phyloP scores from a whole-genome alignment of 345 rosid genomes.

The Theobroma cacao region DNA sequence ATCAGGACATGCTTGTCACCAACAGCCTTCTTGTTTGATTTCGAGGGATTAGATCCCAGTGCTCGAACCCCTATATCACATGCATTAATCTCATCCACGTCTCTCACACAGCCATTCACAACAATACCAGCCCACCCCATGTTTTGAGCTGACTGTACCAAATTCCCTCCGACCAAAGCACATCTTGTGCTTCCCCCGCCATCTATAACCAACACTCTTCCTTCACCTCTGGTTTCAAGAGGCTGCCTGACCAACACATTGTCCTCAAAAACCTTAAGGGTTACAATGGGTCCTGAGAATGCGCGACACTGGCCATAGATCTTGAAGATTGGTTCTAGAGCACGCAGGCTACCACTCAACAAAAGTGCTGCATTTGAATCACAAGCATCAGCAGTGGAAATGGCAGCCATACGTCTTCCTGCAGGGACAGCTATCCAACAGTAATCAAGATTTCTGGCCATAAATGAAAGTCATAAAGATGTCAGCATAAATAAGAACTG shows the following conservation, averaged over 20 bases:
- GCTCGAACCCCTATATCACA: constrained; percentile 81
- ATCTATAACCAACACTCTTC: constrained; percentile 74
- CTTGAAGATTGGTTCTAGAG: constrained; percentile 68
- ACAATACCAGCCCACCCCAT: constrained; percentile 79
- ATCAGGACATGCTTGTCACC: constrained; percentile 71
- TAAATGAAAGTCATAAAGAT: neutral
- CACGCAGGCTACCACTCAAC: constrained; percentile 60
- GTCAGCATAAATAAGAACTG: neutral
- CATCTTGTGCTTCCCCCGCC: constrained; percentile 93
- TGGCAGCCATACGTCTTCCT: constrained; percentile 28
- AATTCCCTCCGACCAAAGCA: constrained; percentile 77
- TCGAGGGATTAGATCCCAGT: constrained; percentile 69
- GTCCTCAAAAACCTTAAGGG: constrained; percentile 83
- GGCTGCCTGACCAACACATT: constrained; percentile 72
- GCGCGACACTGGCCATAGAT: constrained; percentile 60
- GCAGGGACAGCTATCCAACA: neutral
- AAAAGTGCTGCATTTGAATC: constrained; percentile 62
- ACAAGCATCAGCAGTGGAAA: constrained; percentile 80
- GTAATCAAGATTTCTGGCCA: neutral
- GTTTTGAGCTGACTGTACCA: constrained; percentile 63
- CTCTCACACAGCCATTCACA: constrained; percentile 79
- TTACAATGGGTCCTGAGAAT: constrained; percentile 72
- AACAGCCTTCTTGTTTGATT: constrained; percentile 66
- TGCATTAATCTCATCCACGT: constrained; percentile 76
- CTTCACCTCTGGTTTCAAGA: constrained; percentile 73